These are phyloP conservation scores for Plasmodium adleri DNA, from an alignment of 169 alveolate genomes.

Conservation along the genomic window DNA sequence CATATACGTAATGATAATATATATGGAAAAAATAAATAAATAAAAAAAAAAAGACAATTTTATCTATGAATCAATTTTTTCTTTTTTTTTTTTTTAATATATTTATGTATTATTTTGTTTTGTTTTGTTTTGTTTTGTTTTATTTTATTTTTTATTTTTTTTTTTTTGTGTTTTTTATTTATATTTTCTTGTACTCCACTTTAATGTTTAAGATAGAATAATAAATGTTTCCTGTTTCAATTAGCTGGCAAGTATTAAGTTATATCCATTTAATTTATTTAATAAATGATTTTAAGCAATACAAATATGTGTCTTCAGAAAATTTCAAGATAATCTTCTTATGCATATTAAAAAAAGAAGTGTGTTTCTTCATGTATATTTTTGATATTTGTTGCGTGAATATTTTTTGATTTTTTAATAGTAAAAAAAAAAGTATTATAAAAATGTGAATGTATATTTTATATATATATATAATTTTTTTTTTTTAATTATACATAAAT, in stretches of 20 bases:
- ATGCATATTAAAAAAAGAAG: conserved; percentile 53
- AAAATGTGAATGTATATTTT: background rate
- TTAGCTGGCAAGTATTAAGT: conserved; percentile 4
- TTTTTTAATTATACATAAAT: background rate
- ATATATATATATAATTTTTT: background rate
- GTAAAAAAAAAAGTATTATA: too few species aligned
- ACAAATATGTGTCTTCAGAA: conserved; percentile 67
- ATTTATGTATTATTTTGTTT: too few species aligned
- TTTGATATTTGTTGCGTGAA: background rate
- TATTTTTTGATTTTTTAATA: conserved; percentile 5
- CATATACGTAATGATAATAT: too few species aligned
- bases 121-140: too few species aligned
- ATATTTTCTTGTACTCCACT: conserved; percentile 20
- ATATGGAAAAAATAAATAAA: too few species aligned
- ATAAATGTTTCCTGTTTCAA: conserved; percentile 14
- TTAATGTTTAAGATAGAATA: conserved; percentile 11
- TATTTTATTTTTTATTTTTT: conserved; percentile 9
- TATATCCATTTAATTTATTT: conserved; percentile 75
- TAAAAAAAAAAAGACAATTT: too few species aligned
- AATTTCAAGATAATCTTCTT: conserved; percentile 39
- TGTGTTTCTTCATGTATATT: conserved; percentile 6
- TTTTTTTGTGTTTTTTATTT: conserved; percentile 7
- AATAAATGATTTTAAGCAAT: conserved; percentile 22
- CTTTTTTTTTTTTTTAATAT: too few species aligned
- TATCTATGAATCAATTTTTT: too few species aligned